Conservation (phyloP, 2,329 filamentous ascomycete genomes). For the Botrytis medusae region DNA sequence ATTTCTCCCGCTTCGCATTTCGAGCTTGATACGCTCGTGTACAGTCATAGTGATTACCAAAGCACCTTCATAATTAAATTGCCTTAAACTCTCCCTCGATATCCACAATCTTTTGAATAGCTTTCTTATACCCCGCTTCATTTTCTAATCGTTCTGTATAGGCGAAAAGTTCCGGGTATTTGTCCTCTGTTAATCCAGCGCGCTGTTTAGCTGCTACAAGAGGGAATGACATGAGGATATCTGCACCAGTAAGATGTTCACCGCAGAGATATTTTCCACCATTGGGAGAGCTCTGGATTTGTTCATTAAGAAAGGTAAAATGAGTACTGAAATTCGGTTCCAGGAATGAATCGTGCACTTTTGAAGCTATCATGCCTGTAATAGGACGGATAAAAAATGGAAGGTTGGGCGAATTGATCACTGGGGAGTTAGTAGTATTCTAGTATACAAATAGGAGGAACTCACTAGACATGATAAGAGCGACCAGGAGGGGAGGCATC, state of each 20-base stretch:
- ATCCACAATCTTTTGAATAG: constrained; percentile 47
- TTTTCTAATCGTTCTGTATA: constrained; percentile 48
- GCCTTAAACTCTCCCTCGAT: constrained; percentile 14
- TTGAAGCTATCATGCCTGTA: constrained; percentile 52
- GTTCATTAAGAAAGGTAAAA: constrained; percentile 51
- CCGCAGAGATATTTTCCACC: constrained; percentile 53
- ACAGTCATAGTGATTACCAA: neutral
- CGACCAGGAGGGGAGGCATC: constrained; percentile 68
- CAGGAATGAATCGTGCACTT: constrained; percentile 47
- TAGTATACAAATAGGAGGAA: constrained; percentile 21
- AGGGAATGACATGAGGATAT: constrained; percentile 54
- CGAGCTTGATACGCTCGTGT: neutral
- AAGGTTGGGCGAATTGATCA: constrained; percentile 55
- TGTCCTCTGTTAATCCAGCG: constrained; percentile 42
- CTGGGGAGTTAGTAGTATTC: constrained; percentile 35
- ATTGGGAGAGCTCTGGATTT: constrained; percentile 44
- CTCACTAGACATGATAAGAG: constrained; percentile 57
- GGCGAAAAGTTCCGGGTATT: constrained; percentile 48
- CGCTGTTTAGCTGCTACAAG: constrained; percentile 46
- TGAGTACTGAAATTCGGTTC: constrained; percentile 49
- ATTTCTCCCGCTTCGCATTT: neutral
- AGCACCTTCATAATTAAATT: neutral
- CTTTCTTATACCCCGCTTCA: constrained; percentile 46
- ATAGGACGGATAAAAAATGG: constrained; percentile 71
- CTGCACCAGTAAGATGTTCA: constrained; percentile 49